Percentiles rank a stretch among this genome's conserved stretches.
These are phyloP conservation scores for Lindgomyces ingoldianus DNA, from an alignment of 495 filamentous ascomycete genomes.

Conservation along the genomic window DNA sequence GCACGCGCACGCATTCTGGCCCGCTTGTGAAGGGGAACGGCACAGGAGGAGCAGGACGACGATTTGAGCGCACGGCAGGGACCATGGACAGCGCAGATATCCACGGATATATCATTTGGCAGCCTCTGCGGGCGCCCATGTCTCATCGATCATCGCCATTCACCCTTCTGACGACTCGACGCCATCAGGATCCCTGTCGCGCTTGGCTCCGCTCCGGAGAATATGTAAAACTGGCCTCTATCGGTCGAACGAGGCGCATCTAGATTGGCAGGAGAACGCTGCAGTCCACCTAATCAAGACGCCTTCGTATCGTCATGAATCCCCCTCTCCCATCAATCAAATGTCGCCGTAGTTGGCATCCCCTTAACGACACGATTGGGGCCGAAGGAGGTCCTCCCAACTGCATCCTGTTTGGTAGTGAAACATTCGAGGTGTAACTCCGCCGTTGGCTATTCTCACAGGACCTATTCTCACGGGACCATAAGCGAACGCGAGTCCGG, in stretches of 20 bases:
- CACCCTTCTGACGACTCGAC: constrained; percentile 6
- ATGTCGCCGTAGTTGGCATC: too few relatives aligned
- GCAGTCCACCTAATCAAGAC: constrained; percentile 1
- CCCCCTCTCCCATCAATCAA: not conserved
- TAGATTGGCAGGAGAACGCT: constrained; percentile 16
- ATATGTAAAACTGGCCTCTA: constrained; percentile 17
- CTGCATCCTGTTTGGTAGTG: not conserved
- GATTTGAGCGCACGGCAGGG: too few relatives aligned
- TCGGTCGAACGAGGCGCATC: constrained; percentile 18
- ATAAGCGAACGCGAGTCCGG: not conserved
- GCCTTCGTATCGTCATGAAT: not conserved
- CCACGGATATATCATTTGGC: not conserved
- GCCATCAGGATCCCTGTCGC: constrained; percentile 20
- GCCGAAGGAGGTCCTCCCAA: not conserved
- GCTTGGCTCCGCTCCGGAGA: constrained; percentile 33
- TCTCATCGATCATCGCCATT: not conserved
- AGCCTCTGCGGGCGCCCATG: not conserved
- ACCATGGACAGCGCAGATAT: too few relatives aligned
- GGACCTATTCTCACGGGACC: not conserved
- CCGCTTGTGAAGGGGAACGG: too few relatives aligned
- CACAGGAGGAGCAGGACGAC: not conserved
- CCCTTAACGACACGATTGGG: not conserved
- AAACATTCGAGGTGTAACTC: not conserved
- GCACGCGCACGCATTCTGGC: not conserved
- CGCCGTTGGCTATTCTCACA: not conserved